phyloP scores from a whole-genome alignment of 2,329 filamentous ascomycete genomes.

The Neophaeococcomyces mojaviensis region DNA sequence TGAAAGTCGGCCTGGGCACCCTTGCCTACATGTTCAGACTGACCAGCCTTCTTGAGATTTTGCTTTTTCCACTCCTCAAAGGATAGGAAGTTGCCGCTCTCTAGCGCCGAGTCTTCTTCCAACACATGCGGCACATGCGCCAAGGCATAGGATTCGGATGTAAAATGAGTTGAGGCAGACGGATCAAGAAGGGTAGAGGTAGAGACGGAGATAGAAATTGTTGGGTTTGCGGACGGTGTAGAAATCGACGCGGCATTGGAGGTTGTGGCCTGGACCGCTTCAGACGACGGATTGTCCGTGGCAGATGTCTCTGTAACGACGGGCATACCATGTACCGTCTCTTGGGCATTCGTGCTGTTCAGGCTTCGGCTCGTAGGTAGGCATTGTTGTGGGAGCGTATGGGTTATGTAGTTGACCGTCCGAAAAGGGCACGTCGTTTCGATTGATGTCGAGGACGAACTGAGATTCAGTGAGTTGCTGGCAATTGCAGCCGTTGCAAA shows the following conservation, averaged over 20 bases:
- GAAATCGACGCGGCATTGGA: no score
- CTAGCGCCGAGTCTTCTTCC: conserved; percentile 59
- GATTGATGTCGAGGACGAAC: background rate
- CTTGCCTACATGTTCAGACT: conserved; percentile 61
- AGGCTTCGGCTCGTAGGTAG: conserved; percentile 43
- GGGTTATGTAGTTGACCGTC: conserved; percentile 76
- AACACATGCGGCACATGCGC: background rate
- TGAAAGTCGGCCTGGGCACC: conserved; percentile 34
- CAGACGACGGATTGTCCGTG: no score
- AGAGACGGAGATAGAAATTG: background rate
- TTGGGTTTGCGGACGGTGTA: background rate
- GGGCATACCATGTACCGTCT: background rate
- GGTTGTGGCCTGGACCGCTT: no score
- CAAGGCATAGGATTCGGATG: background rate
- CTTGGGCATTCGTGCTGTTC: background rate
- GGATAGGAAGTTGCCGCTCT: conserved; percentile 79
- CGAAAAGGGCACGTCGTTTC: conserved; percentile 41
- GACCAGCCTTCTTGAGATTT: conserved; percentile 78
- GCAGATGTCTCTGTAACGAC: no score
- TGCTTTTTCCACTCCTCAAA: conserved; percentile 98
- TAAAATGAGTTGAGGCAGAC: background rate
- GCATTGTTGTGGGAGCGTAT: conserved; percentile 69
- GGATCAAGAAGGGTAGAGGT: background rate
- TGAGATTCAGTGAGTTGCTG: no score
- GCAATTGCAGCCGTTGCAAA: no score